Percentiles rank a stretch among this genome's conserved stretches.
Evolutionary conservation across 441 rosid genomes (phyloP).

Genomic region (Aleurites moluccanus): DNA sequence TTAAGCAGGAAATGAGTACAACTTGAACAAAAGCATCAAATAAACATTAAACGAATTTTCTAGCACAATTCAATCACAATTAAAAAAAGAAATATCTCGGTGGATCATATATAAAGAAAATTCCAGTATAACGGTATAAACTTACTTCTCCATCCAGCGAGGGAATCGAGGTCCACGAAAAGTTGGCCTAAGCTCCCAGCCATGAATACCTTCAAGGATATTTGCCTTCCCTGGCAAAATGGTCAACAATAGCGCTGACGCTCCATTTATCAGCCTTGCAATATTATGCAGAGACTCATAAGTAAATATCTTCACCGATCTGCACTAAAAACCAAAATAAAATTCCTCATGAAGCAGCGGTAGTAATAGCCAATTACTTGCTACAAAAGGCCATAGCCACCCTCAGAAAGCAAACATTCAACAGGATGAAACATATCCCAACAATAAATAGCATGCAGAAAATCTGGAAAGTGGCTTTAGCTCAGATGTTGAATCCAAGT

Average conservation of each 20-base stretch:
- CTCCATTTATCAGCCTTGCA: conserved; percentile 78
- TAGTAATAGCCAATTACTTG: background rate
- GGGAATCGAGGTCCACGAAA: conserved; percentile 91
- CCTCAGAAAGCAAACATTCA: background rate
- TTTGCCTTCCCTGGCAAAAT: conserved; percentile 72
- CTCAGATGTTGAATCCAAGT: conserved; percentile 96
- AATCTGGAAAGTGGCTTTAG: conserved; percentile 93
- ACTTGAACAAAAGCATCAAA: background rate
- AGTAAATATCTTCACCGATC: conserved; percentile 90
- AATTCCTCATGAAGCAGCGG: background rate
- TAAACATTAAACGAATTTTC: background rate
- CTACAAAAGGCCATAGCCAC: too few relatives aligned
- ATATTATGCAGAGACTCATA: conserved; percentile 78
- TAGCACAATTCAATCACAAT: background rate
- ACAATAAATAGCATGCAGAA: conserved; percentile 39
- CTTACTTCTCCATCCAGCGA: conserved; percentile 89
- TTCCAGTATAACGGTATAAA: background rate
- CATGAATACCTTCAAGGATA: conserved; percentile 83
- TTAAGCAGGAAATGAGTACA: background rate
- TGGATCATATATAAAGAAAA: background rate
- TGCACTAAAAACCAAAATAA: conserved; percentile 46
- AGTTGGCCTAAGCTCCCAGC: conserved; percentile 96
- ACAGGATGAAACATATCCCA: too few relatives aligned
- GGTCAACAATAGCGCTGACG: conserved; percentile 77
- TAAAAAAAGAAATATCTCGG: background rate